phyloP scores from a whole-genome alignment of 108 stramenopile genomes.

The Thalassiosira profunda region DNA sequence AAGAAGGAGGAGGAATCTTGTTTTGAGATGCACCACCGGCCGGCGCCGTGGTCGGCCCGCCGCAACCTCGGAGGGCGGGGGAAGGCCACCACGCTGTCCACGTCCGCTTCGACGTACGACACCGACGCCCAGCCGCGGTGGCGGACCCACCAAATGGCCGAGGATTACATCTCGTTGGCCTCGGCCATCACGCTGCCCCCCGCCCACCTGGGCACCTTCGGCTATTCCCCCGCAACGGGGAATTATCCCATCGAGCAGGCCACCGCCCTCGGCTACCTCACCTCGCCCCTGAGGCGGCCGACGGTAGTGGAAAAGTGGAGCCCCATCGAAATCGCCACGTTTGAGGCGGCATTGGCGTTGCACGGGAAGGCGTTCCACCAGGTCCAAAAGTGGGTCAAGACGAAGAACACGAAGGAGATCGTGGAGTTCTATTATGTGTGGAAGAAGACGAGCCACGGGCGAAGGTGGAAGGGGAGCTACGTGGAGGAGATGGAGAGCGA shows the following conservation, averaged over 20 bases:
- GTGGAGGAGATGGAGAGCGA: conserved; percentile 20
- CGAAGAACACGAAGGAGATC: conserved; percentile 88
- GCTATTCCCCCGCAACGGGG: conserved; percentile 48
- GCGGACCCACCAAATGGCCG: conserved; percentile 68
- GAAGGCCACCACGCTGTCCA: not conserved
- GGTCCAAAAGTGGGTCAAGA: conserved; percentile 66
- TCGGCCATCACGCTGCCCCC: conserved; percentile 53
- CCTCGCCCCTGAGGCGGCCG: conserved; percentile 74
- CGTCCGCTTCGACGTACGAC: not conserved
- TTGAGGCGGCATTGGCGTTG: conserved; percentile 82
- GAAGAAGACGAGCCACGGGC: conserved; percentile 97
- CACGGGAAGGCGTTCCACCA: conserved; percentile 88
- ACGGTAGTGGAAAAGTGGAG: conserved; percentile 89
- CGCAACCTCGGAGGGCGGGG: conserved; percentile 17
- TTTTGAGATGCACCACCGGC: not conserved
- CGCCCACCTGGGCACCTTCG: conserved; percentile 54
- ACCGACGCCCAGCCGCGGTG: conserved; percentile 7
- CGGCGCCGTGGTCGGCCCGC: conserved; percentile 35
- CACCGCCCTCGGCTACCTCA: conserved; percentile 64
- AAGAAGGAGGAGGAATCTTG: conserved; percentile 6
- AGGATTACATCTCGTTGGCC: conserved; percentile 70
- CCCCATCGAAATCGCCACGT: conserved; percentile 87
- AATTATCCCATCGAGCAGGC: conserved; percentile 65
- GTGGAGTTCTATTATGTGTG: conserved; percentile 98
- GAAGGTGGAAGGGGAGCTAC: conserved; percentile 79